Base-by-base conservation (phyloP, 495 filamentous ascomycete genomes). In the Trichoderma virens region DNA sequence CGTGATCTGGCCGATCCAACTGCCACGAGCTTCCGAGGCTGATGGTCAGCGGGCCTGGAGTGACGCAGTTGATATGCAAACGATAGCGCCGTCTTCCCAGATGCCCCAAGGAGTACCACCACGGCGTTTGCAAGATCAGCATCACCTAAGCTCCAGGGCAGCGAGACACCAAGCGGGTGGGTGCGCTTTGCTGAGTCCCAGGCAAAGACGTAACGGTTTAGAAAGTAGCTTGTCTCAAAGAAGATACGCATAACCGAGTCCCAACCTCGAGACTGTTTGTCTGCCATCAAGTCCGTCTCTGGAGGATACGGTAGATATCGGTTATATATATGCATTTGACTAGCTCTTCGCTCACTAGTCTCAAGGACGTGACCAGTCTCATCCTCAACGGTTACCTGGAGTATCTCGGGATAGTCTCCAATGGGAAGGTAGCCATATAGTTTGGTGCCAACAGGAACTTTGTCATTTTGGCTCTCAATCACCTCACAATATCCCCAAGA, bases 401-500 rank as follows among this genome's bases (percentile, higher is more conserved):
- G 61, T 54, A 71, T 71, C 28, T 73, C 67, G 13, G 73, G 68
- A 5, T 72, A 51, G 1, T 73, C 76, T 60, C 75, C 76, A 64
- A 79, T 74, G 30, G 78, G 78, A 39, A 76, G 69, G 67, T 77
- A 80, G 5, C 76, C 76, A 25, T 31, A 79, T 0, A 79, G 43
- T 18, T 68, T 64, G 43, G 73, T 75, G 3, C 75, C 78, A 23
- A 67, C 64, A 5, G 68, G 63, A 11, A 79, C 68, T 20, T 60
- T 65, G 35, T 65, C 51, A 31, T 75, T 72, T 0, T 72, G 84
- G 62, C 75, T 80, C 34, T 83, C 81, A 30, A 78, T 65, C 4
- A 86, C 78, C 11, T 74, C 71, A 9, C 75, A 80, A 68, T 78
- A 85, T 0, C 85, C 84, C 84, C 85, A 87, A 18, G 77, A 79